Percentiles rank a stretch among this genome's conserved stretches.
phyloP scores from a whole-genome alignment of 2,329 filamentous ascomycete genomes.

The Fusarium sarcochroum region DNA sequence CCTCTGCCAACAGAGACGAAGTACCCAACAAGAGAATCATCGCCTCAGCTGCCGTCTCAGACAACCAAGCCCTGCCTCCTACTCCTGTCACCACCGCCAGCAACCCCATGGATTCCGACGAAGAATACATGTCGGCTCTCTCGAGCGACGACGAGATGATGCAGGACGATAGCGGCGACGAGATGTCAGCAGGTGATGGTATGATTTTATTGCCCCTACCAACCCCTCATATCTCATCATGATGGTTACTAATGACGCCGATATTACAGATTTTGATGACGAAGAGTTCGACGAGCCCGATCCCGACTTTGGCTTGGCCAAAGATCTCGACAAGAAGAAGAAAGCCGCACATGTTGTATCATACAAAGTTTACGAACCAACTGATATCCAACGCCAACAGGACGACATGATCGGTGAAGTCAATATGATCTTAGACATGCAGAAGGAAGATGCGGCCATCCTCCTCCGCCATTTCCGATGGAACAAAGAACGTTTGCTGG shows the following conservation, averaged over 20 bases:
- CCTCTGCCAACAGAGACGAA: conserved; percentile 59
- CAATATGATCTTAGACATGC: conserved; percentile 89
- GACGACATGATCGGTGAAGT: conserved; percentile 90
- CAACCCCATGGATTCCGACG: conserved; percentile 90
- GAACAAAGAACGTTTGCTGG: conserved; percentile 96
- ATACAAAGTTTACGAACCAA: conserved; percentile 84
- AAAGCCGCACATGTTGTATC: conserved; percentile 86
- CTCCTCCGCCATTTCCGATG: conserved; percentile 90
- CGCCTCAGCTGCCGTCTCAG: conserved; percentile 64
- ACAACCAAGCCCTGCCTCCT: conserved; percentile 64
- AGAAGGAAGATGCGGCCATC: conserved; percentile 91
- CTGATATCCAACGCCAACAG: conserved; percentile 88
- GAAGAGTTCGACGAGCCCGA: conserved; percentile 72
- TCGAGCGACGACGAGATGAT: conserved; percentile 82
- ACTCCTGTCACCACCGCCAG: conserved; percentile 69
- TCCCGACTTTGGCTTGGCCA: conserved; percentile 65
- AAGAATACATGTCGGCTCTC: conserved; percentile 89
- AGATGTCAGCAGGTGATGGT: conserved; percentile 69
- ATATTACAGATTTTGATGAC: conserved; percentile 66
- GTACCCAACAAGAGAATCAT: conserved; percentile 68
- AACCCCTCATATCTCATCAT: conserved; percentile 16
- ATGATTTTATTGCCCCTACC: conserved; percentile 33
- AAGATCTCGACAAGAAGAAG: conserved; percentile 78
- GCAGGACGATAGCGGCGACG: conserved; percentile 84
- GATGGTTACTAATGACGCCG: conserved; percentile 31